Percentiles rank a stretch among this genome's conserved stretches.
phyloP scores from a whole-genome alignment of 352 stramenopile species.

The Phytophthora constricta region DNA sequence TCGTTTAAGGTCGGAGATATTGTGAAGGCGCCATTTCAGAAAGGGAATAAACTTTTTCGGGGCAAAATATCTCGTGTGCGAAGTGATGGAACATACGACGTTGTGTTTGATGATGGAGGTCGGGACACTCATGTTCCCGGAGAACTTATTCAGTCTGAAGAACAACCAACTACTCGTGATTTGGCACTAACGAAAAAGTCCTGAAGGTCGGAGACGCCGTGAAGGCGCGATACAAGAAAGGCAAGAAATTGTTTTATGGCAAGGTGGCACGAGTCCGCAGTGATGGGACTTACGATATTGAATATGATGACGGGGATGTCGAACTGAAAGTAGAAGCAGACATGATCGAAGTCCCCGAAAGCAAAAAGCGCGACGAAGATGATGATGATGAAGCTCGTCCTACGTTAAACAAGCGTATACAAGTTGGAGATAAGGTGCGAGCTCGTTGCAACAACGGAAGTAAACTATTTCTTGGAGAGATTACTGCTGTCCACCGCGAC shows the following conservation, averaged over 20 bases:
- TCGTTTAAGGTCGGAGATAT: slow-evolving; percentile 45
- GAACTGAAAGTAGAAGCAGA: slow-evolving; percentile 39
- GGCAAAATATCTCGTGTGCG: slow-evolving; percentile 47
- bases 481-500: slow-evolving; percentile 48
- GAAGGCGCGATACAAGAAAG: slow-evolving; percentile 51
- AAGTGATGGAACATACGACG: slow-evolving; percentile 55
- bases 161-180: slow-evolving; percentile 41
- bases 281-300: slow-evolving; percentile 73
- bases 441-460: slow-evolving; percentile 51
- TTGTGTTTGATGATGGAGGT: slow-evolving; percentile 52
- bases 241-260: slow-evolving; percentile 45
- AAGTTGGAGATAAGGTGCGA: slow-evolving; percentile 48
- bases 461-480: slow-evolving; percentile 44
- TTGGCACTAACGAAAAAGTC: slow-evolving; percentile 12
- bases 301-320: slow-evolving; percentile 68
- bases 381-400: background rate
- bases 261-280: slow-evolving; percentile 46
- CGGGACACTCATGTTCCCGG: slow-evolving; percentile 39
- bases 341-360: slow-evolving; percentile 32
- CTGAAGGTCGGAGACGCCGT: slow-evolving; percentile 46
- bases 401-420: slow-evolving; percentile 16
- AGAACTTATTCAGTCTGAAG: slow-evolving; percentile 33
- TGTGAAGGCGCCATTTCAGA: slow-evolving; percentile 61
- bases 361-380: background rate
- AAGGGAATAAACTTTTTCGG: slow-evolving; percentile 44